Base-by-base conservation (phyloP, 2,329 filamentous ascomycete species). In the Penicillium sp. region DNA sequence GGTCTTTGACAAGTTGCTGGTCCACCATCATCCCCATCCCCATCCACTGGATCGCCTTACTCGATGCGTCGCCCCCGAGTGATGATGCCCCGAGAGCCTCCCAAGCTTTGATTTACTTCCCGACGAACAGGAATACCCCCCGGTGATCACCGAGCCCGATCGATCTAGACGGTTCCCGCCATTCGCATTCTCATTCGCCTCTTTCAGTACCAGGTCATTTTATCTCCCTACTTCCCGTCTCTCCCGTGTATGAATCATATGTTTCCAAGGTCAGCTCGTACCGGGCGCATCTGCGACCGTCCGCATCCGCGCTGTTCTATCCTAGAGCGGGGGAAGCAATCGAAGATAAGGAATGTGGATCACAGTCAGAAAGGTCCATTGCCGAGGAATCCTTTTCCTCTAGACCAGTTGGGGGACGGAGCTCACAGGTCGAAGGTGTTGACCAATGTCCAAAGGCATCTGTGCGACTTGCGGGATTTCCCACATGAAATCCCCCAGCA, bases 91-190 rank as follows among this genome's bases (percentile, higher is more conserved):
- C 33, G 37, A 49, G 39, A 36, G 17, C 20, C 47, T 44, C 47
- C 46, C 36, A 43, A 50, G 41, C 33, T 45, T 46, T 27, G 41
- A 51, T 41, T 46, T 51, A 45, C 52, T 54, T 49, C 47, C 52
- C 52, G 52, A 30, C 7, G 2, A 45, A 24, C 30, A 42, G 39
- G 39, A 42, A 42, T 42, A 42, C 37, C 21, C 17, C 41, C 46
- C 44, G 51, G 21, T 51, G 51, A 56, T 54, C 54, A 46, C 43
- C 40, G 40, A 50, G 27, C 27, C 21, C 49, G 49, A 52, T 53
- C 53, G 48, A 55, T 52, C 49, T 49, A 42, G 36, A 42, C 21
- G 33, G 24, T 30, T 41, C 39, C 30, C 36, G 7, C 23, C 37
- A 4, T 23, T 26, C 9, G 4, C 37, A n/a, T 6, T 2, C 18